Conservation (phyloP, 2,329 filamentous ascomycete genomes). For the Aphanocladium album region DNA sequence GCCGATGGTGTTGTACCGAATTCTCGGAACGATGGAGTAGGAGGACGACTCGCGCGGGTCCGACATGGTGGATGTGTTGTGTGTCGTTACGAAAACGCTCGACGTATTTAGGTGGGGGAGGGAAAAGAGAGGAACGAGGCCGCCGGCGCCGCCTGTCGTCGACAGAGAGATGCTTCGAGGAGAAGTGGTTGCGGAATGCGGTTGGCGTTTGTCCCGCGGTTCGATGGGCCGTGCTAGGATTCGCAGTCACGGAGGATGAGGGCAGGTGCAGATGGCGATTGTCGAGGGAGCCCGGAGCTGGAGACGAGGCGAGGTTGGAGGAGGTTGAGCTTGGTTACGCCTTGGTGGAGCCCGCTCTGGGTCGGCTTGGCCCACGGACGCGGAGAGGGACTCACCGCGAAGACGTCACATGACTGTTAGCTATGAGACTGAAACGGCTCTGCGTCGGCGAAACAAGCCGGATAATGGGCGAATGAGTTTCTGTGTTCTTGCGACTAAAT, state of each 20-base stretch:
- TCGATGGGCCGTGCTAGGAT: slow-evolving; percentile 13
- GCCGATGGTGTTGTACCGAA: slow-evolving; percentile 97
- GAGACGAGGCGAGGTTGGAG: slow-evolving; percentile 30
- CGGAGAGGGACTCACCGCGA: slow-evolving; percentile 15
- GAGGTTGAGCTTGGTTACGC: slow-evolving; percentile 36
- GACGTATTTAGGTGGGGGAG: slow-evolving; percentile 4
- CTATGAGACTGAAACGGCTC: neutral
- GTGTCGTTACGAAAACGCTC: slow-evolving; percentile 15
- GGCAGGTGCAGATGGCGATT: slow-evolving; percentile 19
- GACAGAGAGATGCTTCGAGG: neutral
- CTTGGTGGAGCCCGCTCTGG: slow-evolving; percentile 29
- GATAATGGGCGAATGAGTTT: neutral
- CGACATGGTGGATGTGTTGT: slow-evolving; percentile 37
- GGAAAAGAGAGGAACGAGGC: slow-evolving; percentile 9
- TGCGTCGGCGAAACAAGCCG: neutral
- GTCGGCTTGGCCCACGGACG: slow-evolving; percentile 22
- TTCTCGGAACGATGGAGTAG: slow-evolving; percentile 54
- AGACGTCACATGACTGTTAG: slow-evolving; percentile 37
- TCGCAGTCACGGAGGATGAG: slow-evolving; percentile 13
- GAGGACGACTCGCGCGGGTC: slow-evolving; percentile 56
- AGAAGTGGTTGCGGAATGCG: neutral
- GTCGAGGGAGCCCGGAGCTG: slow-evolving; percentile 21
- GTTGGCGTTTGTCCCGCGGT: slow-evolving; percentile 2
- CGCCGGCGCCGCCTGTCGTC: slow-evolving; percentile 8
- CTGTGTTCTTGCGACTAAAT: neutral